These are phyloP conservation scores for Usnea hakonensis DNA, from an alignment of 495 filamentous ascomycete genomes.

Conservation along the genomic window DNA sequence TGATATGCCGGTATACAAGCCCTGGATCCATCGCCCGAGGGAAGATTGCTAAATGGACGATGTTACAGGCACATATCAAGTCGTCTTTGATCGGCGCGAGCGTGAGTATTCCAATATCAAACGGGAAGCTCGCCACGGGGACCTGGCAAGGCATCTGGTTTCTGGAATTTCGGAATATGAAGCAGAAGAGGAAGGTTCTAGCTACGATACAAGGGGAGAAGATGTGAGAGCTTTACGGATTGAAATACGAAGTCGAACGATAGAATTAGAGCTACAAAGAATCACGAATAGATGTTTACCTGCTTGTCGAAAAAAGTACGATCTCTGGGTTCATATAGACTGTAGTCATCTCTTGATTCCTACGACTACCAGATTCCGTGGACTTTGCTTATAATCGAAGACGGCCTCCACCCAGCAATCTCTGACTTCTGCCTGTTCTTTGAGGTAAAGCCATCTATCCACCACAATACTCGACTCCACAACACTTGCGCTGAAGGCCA, in stretches of 20 bases:
- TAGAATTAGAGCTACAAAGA: background rate
- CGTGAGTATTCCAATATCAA: slow-evolving; percentile 78
- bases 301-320: background rate
- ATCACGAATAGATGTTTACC: background rate
- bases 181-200: slow-evolving; percentile 71
- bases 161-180: slow-evolving; percentile 74
- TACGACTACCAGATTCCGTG: slow-evolving; percentile 80
- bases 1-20: slow-evolving; percentile 67
- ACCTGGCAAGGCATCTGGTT: slow-evolving; percentile 89
- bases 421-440: slow-evolving; percentile 59
- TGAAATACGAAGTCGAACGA: background rate
- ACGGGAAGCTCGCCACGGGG: slow-evolving; percentile 67
- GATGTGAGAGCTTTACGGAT: slow-evolving; percentile 26
- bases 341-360: slow-evolving; percentile 62
- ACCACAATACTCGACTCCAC: slow-evolving; percentile 85
- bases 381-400: slow-evolving; percentile 84
- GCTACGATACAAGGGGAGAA: slow-evolving; percentile 95
- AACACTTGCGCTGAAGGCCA: slow-evolving; percentile 87
- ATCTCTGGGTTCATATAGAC: background rate
- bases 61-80: slow-evolving; percentile 74
- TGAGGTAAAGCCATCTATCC: slow-evolving; percentile 84
- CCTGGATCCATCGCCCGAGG: slow-evolving; percentile 10
- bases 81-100: slow-evolving; percentile 79
- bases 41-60: slow-evolving; percentile 3
- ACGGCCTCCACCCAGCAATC: slow-evolving; percentile 87